Percentiles rank a stretch among this genome's conserved stretches.
phyloP scores from a whole-genome alignment of 73 alveolate species.

The Tetrahymena elliotti region DNA sequence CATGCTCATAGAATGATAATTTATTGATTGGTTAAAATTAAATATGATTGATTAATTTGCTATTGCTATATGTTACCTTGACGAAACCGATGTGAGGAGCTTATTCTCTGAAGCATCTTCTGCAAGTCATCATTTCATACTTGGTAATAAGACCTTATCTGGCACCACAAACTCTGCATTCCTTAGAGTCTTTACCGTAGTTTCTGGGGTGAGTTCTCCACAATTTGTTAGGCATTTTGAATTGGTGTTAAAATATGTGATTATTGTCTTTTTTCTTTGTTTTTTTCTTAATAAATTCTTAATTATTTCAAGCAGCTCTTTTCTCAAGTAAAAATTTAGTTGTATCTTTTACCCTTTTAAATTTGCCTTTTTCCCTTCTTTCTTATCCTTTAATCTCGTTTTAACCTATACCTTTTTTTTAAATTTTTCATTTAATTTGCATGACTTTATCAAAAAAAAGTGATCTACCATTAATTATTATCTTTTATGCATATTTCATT shows the following conservation, averaged over 20 bases:
- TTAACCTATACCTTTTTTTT: neutral
- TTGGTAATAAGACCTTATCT: constrained; percentile 91
- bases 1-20: neutral
- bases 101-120: constrained; percentile 95
- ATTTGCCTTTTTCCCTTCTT: constrained; percentile 1
- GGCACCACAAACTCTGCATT: constrained; percentile 89
- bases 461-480: neutral
- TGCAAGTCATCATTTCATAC: constrained; percentile 81
- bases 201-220: constrained; percentile 90
- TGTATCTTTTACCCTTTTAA: neutral
- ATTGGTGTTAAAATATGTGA: neutral
- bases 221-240: constrained; percentile 70
- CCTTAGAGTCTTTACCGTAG: constrained; percentile 87
- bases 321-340: neutral
- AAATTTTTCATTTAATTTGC: neutral
- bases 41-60: neutral
- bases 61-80: constrained; percentile 41
- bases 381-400: neutral
- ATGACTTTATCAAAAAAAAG: neutral
- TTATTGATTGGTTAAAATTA: neutral
- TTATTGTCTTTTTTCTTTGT: neutral
- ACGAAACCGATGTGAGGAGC: constrained; percentile 78
- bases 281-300: neutral
- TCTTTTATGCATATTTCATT: neutral
- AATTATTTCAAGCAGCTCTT: neutral